Evolutionary conservation across 1,284 basidiomycete species (phyloP), one percentile per base, ranked within the genome.

Genomic region (Tilletia indica): DNA sequence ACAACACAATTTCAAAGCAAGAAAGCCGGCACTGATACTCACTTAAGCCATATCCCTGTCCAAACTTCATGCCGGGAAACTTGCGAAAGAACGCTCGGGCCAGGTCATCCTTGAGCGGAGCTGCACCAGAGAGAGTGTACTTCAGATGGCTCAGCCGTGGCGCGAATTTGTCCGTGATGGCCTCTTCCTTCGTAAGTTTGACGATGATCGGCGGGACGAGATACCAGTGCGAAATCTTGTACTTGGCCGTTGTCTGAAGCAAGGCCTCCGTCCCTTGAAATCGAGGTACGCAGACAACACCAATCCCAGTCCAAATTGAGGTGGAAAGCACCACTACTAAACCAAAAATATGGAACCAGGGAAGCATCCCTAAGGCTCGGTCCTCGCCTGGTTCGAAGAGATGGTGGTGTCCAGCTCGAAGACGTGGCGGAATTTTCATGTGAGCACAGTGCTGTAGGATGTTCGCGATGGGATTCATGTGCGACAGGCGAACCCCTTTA

Each of bases 401-500:
- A 21, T 38, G 61, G 16, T 64, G 9, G 14, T 19, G 61, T 4
- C 38, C 61, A 14, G 61, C 34, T 39, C 39, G n/a, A 9, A 64
- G 34, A 9, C 36, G 12, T 4, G 61, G 9, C 4, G 61, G 61
- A 12, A 78, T 75, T 47, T 75, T 71, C 34, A 74, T 69, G 38
- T 68, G 70, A 45, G 38, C 38, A 45, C 36, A 16, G 54, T 61
- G 45, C 54, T 76, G 74, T 8, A 76, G 70, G 39, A 71, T 34
- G 49, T 76, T 76, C 4, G 61, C 38, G 39, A 51, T 42, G 0
- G 69, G 51, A 48, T 47, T 39, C 21, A 19, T 19, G 38, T 49
- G 69, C 14, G 64, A 68, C 3, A 68, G 38, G 19, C 67, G 51
- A 4, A 54, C 61, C 73, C 89, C 90, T 87, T 93, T 93, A 0